Base-by-base conservation (phyloP, 2,329 filamentous ascomycete genomes). In the Myriosclerotinia duriaeana region DNA sequence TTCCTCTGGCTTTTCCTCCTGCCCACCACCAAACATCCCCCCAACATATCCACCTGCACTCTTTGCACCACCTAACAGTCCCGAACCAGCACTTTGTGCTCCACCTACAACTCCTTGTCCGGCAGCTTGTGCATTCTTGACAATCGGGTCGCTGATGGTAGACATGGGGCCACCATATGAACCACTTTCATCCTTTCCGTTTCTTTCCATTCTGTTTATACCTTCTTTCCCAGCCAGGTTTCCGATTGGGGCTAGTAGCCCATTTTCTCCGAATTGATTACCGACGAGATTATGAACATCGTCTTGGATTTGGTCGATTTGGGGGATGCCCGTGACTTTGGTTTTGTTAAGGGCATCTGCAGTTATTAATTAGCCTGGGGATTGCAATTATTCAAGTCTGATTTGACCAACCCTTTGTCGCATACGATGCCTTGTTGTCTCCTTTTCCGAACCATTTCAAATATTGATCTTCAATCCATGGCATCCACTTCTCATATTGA, bases 361-460 rank as follows among this genome's bases (percentile, higher is more conserved):
- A 20, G 1, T 26, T 36, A 26, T 22, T 8, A 17, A 34, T 38
- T 46, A 48, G 58, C 11, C 36, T 56, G 40, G 26, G 50, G 44
- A 36, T 26, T n/a, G 34, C 44, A 15, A 61, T 26, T 40, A 38
- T 15, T n/a, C 12, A 42, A 48, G 22, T 30, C 20, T 56, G n/a
- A 22, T 22, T 26, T 17, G 14, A 42, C 79, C 44, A 77, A 90
- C 89, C 83, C 78, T 89, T 91, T 1, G 88, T 83, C 7, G 85
- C 81, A 73, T 92, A 92, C 75, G 85, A 88, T 6, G 88, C 85
- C 78, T 92, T 91, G 82, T 92, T 92, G 75, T 91, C 88, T 69
- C 88, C 89, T 73, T 88, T 90, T 9, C 70, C 69, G 77, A 91
- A 91, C 82, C 85, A 91, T 63, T 83, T 81, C 38, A 92, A 82